A percentile compares a stretch with the other conserved stretches of the same genome.
Conservation (phyloP, 2,329 filamentous ascomycete species). For the Colletotrichum filicis region DNA sequence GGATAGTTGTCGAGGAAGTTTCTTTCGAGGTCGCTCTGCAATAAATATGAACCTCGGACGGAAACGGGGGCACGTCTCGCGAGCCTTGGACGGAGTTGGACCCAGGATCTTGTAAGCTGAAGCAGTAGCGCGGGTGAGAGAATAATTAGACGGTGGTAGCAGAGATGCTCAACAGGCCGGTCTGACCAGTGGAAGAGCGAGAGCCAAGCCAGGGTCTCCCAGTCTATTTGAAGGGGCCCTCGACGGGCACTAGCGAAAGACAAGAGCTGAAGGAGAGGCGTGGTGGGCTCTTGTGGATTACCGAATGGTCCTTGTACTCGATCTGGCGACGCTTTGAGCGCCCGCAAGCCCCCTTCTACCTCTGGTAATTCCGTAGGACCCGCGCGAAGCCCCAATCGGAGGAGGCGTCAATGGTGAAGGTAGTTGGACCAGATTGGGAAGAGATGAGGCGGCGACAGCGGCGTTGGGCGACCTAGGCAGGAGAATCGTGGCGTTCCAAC, state of each 20-base stretch:
- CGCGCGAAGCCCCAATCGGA: slow-evolving; percentile 13
- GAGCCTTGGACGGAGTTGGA: slow-evolving; percentile 18
- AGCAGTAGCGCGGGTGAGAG: slow-evolving; percentile 30
- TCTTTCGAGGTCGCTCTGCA: slow-evolving; percentile 23
- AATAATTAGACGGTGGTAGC: slow-evolving; percentile 22
- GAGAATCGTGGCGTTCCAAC: slow-evolving; percentile 21
- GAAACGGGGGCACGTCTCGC: slow-evolving; percentile 28
- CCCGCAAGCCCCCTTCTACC: slow-evolving; percentile 20
- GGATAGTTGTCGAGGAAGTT: slow-evolving; percentile 4
- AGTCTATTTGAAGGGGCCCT: slow-evolving; percentile 26
- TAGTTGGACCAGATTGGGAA: slow-evolving; percentile 3
- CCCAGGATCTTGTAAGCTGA: slow-evolving; percentile 17
- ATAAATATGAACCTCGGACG: slow-evolving; percentile 35
- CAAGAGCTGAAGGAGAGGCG: slow-evolving; percentile 21
- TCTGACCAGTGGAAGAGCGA: not conserved
- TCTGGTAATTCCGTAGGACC: slow-evolving; percentile 28
- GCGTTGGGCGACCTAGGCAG: slow-evolving; percentile 1
- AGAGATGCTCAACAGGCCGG: slow-evolving; percentile 11
- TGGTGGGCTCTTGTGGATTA: slow-evolving; percentile 18
- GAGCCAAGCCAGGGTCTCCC: slow-evolving; percentile 20
- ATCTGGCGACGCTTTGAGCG: slow-evolving; percentile 26
- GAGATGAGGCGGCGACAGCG: not conserved
- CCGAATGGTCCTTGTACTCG: slow-evolving; percentile 18
- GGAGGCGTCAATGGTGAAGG: slow-evolving; percentile 29
- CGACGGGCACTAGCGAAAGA: slow-evolving; percentile 11